Base-by-base conservation (phyloP, 768 basidiomycete species). In the Trichaptum fuscoviolaceum region DNA sequence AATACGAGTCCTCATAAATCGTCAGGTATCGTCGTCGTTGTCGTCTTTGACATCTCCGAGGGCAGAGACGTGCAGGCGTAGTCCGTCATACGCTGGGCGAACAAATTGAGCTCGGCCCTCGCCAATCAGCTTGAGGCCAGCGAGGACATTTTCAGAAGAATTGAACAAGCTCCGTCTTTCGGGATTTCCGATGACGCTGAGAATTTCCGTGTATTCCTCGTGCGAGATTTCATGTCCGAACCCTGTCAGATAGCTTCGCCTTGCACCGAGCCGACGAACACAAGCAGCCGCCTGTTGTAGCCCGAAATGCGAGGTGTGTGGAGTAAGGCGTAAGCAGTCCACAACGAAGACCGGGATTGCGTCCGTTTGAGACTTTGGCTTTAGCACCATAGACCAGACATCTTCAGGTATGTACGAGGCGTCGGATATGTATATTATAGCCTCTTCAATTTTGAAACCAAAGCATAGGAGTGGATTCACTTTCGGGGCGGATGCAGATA, bases 301-400 rank as follows among this genome's bases (percentile, higher is more conserved):
- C 4, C 91, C 91, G 71, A 92, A 84, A 75, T 96, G 95, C 8
- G 92, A 94, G n/a, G 81, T 84, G 73, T 93, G 91, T 1, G 82
- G 73, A 7, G 75, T 72, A 2, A 92, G 80, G 63, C 86, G 82
- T 35, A 96, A 79, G 69, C 91, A 92, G 75, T 96, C 94, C 52
- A 95, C 80, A 62, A 95, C 84, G 67, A 91, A 80, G 26, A 92
- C 82, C 1, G 87, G 80, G 36, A 85, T 73, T 30, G 69, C 71
- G 10, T 34, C 59, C 23, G 59, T 25, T 17, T 24, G 25, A 63
- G 66, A 69, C 62, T 69, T 67, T 20, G 71, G 70, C 64, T 75
- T 71, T 35, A 74, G 69, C 63, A 88, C 76, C 63, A 86, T 70
- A 23, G 75, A 71, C 91, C 91, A 93, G 57, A 87, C 84, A 36